Conservation (phyloP, 768 basidiomycete genomes). For the Calocybe indica region DNA sequence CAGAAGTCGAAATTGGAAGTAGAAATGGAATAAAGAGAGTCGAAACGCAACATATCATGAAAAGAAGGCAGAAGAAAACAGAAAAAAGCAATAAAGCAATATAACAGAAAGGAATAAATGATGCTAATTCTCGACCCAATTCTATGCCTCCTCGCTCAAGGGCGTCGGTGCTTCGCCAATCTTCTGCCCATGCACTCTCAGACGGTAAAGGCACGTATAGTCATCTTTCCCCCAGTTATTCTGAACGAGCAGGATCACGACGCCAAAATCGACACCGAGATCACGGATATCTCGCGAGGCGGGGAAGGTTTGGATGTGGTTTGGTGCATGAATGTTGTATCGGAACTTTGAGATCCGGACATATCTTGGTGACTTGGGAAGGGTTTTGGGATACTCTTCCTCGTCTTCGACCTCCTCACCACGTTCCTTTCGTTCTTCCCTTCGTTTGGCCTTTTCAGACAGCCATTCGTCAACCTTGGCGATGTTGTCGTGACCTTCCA, state of each 20-base stretch:
- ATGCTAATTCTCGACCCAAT: neutral
- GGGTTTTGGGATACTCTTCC: conserved; percentile 38
- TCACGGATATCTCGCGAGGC: conserved; percentile 59
- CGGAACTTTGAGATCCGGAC: conserved; percentile 65
- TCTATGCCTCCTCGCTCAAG: conserved; percentile 18
- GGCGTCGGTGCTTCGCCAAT: conserved; percentile 36
- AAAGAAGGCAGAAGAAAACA: conserved; percentile 2
- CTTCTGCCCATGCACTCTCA: conserved; percentile 70
- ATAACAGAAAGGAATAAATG: conserved; percentile 5
- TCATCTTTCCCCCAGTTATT: conserved; percentile 84
- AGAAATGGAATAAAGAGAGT: neutral
- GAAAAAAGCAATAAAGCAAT: conserved; percentile 4
- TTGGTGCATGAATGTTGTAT: conserved; percentile 53
- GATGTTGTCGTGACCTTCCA: conserved; percentile 73
- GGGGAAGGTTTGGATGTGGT: conserved; percentile 77
- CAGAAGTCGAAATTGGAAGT: neutral
- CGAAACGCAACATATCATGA: conserved; percentile 2
- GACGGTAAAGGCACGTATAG: conserved; percentile 85
- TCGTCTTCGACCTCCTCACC: conserved; percentile 26
- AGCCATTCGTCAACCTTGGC: conserved; percentile 54
- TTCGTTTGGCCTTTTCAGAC: conserved; percentile 32
- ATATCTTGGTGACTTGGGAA: conserved; percentile 41
- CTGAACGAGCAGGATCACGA: conserved; percentile 74
- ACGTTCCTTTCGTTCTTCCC: conserved; percentile 24
- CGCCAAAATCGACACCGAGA: conserved; percentile 76